phyloP scores from a whole-genome alignment of 495 filamentous ascomycete genomes.

The Aspergillus nanangensis region DNA sequence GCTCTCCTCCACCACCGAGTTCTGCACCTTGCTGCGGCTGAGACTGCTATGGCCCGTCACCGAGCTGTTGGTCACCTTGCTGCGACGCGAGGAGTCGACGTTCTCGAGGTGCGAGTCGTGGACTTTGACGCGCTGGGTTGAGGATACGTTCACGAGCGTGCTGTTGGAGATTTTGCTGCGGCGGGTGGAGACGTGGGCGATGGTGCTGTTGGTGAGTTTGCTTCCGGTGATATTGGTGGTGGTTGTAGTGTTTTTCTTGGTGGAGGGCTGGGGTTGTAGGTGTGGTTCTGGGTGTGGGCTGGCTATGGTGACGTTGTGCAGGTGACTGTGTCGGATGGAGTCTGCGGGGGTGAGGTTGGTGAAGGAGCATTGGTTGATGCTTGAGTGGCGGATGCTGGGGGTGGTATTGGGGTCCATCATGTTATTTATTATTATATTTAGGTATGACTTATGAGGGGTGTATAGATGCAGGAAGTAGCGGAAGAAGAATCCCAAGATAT shows the following conservation, averaged over 20 bases:
- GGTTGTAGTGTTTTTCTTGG: neutral
- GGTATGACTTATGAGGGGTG: too few species aligned
- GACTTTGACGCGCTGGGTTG: constrained; percentile 7
- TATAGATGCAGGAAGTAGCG: too few species aligned
- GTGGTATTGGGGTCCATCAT: constrained; percentile 6
- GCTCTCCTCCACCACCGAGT: constrained; percentile 19
- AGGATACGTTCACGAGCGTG: constrained; percentile 12
- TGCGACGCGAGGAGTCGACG: constrained; percentile 13
- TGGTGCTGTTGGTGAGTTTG: neutral
- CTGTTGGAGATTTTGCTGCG: constrained; percentile 15
- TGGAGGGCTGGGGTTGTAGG: too few species aligned
- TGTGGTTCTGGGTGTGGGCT: too few species aligned
- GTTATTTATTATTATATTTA: constrained; percentile 4
- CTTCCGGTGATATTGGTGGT: neutral
- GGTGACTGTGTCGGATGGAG: constrained; percentile 11
- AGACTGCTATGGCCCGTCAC: too few species aligned
- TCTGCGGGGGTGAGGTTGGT: constrained; percentile 11
- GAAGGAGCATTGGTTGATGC: constrained; percentile 14
- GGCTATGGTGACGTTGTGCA: constrained; percentile 2
- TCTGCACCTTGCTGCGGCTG: constrained; percentile 4
- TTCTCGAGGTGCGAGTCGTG: constrained; percentile 11
- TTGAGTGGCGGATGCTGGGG: constrained; percentile 16
- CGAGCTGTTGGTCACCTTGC: too few species aligned
- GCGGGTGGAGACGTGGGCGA: constrained; percentile 1
- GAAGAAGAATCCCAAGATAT: too few species aligned